phyloP scores from a whole-genome alignment of 768 basidiomycete species.

The Amanita inopinata region DNA sequence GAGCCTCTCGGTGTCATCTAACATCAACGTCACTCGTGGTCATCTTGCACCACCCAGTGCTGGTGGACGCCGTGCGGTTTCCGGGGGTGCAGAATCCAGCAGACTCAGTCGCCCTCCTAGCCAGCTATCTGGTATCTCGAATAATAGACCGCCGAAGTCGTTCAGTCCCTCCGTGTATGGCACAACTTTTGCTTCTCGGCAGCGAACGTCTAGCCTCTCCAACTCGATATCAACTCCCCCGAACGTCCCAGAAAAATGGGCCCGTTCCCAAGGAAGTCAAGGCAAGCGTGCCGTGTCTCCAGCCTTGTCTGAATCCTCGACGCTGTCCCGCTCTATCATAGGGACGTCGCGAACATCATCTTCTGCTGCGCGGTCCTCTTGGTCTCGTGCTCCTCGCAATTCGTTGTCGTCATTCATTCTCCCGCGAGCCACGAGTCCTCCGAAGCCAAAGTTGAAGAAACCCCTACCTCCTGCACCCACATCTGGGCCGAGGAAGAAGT shows the following conservation, averaged over 20 bases:
- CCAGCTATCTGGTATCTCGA: conserved; percentile 42
- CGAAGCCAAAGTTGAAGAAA: conserved; percentile 21
- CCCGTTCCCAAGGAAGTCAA: conserved; percentile 30
- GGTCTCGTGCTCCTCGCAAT: conserved; percentile 59
- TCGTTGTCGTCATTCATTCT: conserved; percentile 40
- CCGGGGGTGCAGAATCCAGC: conserved; percentile 20
- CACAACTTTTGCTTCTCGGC: conserved; percentile 78
- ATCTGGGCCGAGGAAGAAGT: conserved; percentile 44
- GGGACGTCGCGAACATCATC: conserved; percentile 32
- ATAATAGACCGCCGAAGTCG: conserved; percentile 71
- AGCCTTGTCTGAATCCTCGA: conserved; percentile 49
- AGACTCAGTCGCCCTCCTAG: conserved; percentile 42
- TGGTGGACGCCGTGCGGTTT: conserved; percentile 38
- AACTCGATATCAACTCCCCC: conserved; percentile 26
- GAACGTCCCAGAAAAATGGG: conserved; percentile 25
- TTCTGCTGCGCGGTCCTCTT: conserved; percentile 40
- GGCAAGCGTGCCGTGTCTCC: conserved; percentile 44
- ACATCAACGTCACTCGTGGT: conserved; percentile 17
- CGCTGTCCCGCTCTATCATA: conserved; percentile 33
- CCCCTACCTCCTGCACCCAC: conserved; percentile 15
- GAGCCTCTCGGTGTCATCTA: conserved; percentile 22
- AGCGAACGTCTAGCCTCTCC: conserved; percentile 62
- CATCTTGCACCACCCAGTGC: conserved; percentile 38
- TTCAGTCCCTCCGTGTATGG: conserved; percentile 37
- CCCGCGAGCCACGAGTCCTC: conserved; percentile 33